Percentiles rank a stretch among this genome's conserved stretches.
phyloP scores from a whole-genome alignment of 116 monocot genomes.

The Cymodocea nodosa region DNA sequence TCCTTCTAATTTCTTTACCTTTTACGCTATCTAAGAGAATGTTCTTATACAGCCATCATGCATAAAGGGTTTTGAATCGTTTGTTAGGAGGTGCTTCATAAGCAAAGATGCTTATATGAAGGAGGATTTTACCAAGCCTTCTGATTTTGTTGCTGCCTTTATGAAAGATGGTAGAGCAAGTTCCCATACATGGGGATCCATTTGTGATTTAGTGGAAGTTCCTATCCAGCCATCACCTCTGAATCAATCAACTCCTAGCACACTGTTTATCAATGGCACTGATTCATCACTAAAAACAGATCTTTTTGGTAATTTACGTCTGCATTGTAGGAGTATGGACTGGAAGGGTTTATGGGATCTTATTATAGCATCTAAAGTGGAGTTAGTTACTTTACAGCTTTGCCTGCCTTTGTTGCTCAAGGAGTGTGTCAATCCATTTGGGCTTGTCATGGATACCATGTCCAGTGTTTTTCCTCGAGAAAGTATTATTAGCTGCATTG shows the following conservation, averaged over 20 bases:
- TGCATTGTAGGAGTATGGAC: neutral
- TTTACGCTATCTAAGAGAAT: no score
- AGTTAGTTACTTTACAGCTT: neutral
- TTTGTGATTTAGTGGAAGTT: no score
- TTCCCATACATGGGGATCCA: no score
- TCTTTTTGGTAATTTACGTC: neutral
- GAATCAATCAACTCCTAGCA: no score
- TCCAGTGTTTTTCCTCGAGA: constrained; percentile 35
- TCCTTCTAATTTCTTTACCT: no score
- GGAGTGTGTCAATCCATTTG: constrained; percentile 45
- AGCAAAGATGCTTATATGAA: no score
- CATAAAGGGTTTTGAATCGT: no score
- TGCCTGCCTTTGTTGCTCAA: constrained; percentile 30
- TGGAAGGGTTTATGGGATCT: neutral
- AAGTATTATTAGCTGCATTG: constrained; percentile 1
- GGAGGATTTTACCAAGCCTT: neutral
- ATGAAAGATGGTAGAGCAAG: neutral
- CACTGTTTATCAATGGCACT: no score
- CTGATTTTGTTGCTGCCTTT: neutral
- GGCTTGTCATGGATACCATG: constrained; percentile 48
- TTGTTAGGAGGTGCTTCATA: no score
- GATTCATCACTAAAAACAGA: no score
- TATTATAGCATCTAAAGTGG: neutral
- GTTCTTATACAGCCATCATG: no score
- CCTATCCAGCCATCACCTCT: no score